These are phyloP conservation scores for Pichia sp. DNA, from an alignment of 1,139 yeast species.

Conservation along the genomic window DNA sequence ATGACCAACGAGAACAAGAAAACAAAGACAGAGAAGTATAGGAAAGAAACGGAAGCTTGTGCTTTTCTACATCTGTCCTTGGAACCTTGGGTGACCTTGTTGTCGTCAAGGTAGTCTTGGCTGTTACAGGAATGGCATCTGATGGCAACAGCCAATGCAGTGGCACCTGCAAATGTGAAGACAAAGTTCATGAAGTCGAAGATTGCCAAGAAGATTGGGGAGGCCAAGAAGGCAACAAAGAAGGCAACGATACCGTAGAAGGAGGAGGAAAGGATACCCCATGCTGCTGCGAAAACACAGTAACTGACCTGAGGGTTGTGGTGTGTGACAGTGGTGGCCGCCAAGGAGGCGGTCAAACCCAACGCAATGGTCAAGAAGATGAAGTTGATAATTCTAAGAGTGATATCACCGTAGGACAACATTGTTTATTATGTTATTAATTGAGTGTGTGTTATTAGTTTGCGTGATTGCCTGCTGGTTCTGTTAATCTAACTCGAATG, in stretches of 20 bases:
- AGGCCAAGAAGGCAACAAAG: slow-evolving; percentile 74
- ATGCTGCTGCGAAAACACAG: slow-evolving; percentile 81
- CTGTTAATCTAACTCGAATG: not conserved
- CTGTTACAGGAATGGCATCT: slow-evolving; percentile 82
- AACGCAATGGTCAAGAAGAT: slow-evolving; percentile 69
- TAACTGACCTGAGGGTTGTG: slow-evolving; percentile 82
- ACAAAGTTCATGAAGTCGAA: slow-evolving; percentile 85
- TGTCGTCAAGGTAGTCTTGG: slow-evolving; percentile 54
- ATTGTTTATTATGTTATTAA: slow-evolving; percentile 12
- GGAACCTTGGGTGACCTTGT: slow-evolving; percentile 72
- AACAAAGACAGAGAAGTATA: slow-evolving; percentile 77
- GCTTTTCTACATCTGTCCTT: slow-evolving; percentile 88
- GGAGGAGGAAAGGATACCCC: slow-evolving; percentile 74
- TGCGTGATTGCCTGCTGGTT: not conserved
- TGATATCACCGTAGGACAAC: slow-evolving; percentile 68
- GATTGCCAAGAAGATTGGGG: slow-evolving; percentile 72
- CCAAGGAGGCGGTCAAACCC: slow-evolving; percentile 82
- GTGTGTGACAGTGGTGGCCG: slow-evolving; percentile 55
- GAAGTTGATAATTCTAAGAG: slow-evolving; percentile 71
- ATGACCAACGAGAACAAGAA: slow-evolving; percentile 65
- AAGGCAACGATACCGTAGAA: slow-evolving; percentile 77
- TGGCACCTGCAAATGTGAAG: slow-evolving; percentile 90
- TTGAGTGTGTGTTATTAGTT: not conserved
- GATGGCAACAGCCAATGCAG: slow-evolving; percentile 88
- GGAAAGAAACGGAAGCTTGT: slow-evolving; percentile 87